Conservation (phyloP, 768 basidiomycete species). For the Filobasidium wieringae region DNA sequence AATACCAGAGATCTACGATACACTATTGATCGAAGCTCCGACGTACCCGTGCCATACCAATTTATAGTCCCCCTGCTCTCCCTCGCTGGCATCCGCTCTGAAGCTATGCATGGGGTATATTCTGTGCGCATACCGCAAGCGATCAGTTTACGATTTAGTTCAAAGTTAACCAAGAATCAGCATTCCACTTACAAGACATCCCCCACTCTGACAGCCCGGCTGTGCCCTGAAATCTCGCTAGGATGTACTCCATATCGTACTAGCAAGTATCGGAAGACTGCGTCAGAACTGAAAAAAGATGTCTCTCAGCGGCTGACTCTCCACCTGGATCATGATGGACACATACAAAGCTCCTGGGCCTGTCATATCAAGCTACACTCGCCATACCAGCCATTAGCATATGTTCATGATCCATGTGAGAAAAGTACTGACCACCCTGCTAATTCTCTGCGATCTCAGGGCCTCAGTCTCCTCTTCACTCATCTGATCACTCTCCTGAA, state of each 20-base stretch:
- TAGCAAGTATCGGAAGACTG: constrained; percentile 8
- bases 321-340: neutral
- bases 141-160: neutral
- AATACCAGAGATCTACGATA: neutral
- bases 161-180: neutral
- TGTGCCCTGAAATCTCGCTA: neutral
- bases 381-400: no score
- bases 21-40: no score
- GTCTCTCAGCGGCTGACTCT: neutral
- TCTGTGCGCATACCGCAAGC: neutral
- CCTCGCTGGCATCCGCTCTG: constrained; percentile 3
- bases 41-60: constrained; percentile 7
- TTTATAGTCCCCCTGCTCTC: neutral
- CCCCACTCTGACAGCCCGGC: neutral
- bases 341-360: constrained; percentile 24
- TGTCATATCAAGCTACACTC: constrained; percentile 17
- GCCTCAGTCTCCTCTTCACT: neutral
- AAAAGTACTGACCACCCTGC: neutral
- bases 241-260: constrained; percentile 7
- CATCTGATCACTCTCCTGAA: neutral
- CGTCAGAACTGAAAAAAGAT: constrained; percentile 1
- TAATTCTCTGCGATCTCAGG: neutral
- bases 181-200: constrained; percentile 6
- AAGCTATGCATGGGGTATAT: constrained; percentile 5
- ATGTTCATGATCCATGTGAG: neutral